Base-by-base conservation (phyloP, 2,329 filamentous ascomycete genomes). In the Zelopaecilomyces penicillatus region DNA sequence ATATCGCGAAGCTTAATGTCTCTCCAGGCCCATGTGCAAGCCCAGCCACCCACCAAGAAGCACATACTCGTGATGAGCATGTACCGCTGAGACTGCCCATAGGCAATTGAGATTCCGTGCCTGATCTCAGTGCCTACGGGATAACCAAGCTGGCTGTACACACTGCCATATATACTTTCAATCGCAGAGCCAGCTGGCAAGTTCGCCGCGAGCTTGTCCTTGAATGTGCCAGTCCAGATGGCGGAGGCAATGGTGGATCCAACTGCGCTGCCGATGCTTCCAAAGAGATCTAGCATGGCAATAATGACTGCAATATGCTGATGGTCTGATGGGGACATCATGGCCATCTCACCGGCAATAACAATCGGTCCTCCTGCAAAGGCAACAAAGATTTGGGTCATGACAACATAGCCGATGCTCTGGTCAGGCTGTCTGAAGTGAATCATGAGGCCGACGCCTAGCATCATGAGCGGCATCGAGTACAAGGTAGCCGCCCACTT, bases 161-260 rank as follows among this genome's bases (percentile, higher is more conserved):
- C 55, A 39, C 52, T 55, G 30, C 69, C 67, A 49, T 82, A 82
- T 42, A 67, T 65, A 27, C 35, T 45, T 8, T 74, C 60, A 3
- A 63, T 54, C 9, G 65, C 60, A 0, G 60, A 57, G 3, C 56
- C 61, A 3, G 65, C 49, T 8, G 78, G 78, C 0, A 82, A 65
- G 49, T 77, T 70, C 36, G 62, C 55, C 19, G 54, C 53, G 10
- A 83, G 66, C 8, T 70, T 70, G 12, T 65, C 60, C 5, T 71
- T 73, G 53, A 85, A 76, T 1, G 74, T 71, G 48, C 73, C 70
- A 0, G 74, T 78, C 81, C 81, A 86, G 49, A 86, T 77, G 7
- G 80, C 80, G 0, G 73, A 73, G 1, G 81, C 74, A 39, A 85
- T 71, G 6, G 80, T 74, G 2, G 68, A 70, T 2, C 80, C 80